These are phyloP conservation scores for Aaosphaeria pasadenensis DNA, from an alignment of 2,329 filamentous ascomycete genomes.

Conservation along the genomic window DNA sequence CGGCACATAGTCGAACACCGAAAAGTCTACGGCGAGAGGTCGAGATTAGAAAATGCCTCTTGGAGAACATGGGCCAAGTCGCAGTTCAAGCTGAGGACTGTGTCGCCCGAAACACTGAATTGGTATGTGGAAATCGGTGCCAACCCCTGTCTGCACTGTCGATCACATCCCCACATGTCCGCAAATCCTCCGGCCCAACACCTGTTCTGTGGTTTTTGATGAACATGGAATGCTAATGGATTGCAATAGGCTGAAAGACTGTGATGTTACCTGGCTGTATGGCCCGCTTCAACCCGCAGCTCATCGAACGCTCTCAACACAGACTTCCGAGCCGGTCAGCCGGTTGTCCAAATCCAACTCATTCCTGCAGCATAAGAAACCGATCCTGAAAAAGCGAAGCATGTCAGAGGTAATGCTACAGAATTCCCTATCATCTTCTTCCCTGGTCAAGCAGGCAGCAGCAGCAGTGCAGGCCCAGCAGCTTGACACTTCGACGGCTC, in stretches of 20 bases:
- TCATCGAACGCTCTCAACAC: constrained; percentile 50
- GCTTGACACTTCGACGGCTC: constrained; percentile 42
- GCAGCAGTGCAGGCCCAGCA: constrained; percentile 85
- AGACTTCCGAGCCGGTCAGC: constrained; percentile 51
- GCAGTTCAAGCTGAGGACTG: constrained; percentile 80
- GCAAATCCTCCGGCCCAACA: constrained; percentile 10
- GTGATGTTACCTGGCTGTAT: constrained; percentile 96
- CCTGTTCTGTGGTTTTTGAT: background rate
- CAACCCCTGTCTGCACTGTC: constrained; percentile 17
- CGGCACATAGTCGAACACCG: constrained; percentile 82
- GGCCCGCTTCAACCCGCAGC: constrained; percentile 79
- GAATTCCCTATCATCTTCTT: constrained; percentile 81
- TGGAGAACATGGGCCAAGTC: constrained; percentile 97
- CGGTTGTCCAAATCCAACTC: constrained; percentile 62
- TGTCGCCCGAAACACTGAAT: constrained; percentile 88
- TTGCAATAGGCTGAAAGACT: constrained; percentile 79
- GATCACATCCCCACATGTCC: constrained; percentile 18
- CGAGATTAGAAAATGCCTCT: constrained; percentile 87
- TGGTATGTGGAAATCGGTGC: constrained; percentile 61
- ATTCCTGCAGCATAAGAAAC: constrained; percentile 68
- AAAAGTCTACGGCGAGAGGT: constrained; percentile 75
- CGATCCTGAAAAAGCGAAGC: constrained; percentile 93
- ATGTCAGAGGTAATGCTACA: constrained; percentile 96
- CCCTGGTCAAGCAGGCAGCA: constrained; percentile 83
- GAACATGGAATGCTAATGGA: constrained; percentile 25